Conservation (phyloP, 495 filamentous ascomycete species). For the Penicillium psychrofluorescens region DNA sequence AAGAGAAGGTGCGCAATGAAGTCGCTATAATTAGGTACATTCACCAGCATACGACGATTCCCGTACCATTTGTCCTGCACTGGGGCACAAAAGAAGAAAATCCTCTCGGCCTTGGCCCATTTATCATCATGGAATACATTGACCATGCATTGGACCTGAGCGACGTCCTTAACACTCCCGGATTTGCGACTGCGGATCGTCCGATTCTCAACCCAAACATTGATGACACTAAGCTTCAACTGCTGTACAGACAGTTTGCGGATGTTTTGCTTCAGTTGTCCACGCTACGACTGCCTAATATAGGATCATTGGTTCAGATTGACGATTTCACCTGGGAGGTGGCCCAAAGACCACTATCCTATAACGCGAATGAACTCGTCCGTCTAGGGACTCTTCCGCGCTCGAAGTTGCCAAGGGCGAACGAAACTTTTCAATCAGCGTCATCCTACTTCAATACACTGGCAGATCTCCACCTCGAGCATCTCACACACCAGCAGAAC, state of each 20-base stretch:
- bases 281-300: slow-evolving; percentile 17
- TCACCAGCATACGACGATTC: slow-evolving; percentile 26
- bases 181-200: slow-evolving; percentile 3
- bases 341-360: slow-evolving; percentile 14
- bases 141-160: slow-evolving; percentile 22
- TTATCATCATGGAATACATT: slow-evolving; percentile 33
- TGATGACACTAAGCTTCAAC: slow-evolving; percentile 17
- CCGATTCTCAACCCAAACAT: slow-evolving; percentile 24
- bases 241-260: slow-evolving; percentile 27
- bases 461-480: slow-evolving; percentile 33
- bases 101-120: slow-evolving; percentile 25
- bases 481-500: slow-evolving; percentile 32
- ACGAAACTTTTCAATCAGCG: slow-evolving; percentile 28
- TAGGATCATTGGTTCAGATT: slow-evolving; percentile 27
- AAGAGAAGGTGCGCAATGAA: slow-evolving; percentile 28
- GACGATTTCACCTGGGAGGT: slow-evolving; percentile 16
- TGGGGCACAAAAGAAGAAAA: slow-evolving; percentile 19
- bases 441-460: slow-evolving; percentile 27
- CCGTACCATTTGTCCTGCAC: slow-evolving; percentile 27
- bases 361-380: slow-evolving; percentile 29
- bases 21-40: slow-evolving; percentile 37
- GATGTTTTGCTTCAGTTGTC: slow-evolving; percentile 30
- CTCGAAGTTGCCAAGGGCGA: slow-evolving; percentile 27
- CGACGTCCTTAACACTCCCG: slow-evolving; percentile 19
- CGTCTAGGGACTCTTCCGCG: slow-evolving; percentile 15